Evolutionary conservation across 2,329 filamentous ascomycete genomes (phyloP), one percentile per base, ranked within the genome.

Genomic region (Thielaviopsis populi): DNA sequence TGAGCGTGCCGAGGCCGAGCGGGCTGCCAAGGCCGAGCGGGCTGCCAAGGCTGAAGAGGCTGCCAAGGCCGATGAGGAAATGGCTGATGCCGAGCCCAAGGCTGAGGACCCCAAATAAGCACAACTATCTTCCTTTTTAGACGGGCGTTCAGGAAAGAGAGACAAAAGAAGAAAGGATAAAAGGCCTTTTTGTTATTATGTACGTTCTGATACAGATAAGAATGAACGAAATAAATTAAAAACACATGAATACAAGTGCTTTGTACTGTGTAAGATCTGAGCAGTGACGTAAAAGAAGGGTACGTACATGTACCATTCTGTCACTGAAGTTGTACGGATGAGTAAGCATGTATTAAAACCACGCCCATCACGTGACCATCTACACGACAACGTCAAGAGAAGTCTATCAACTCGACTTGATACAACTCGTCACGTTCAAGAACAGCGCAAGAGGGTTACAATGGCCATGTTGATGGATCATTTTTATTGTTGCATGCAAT

Each of bases 1-100:
- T 72, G 89, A 92, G 65, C 86, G 83, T 76, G 76, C 85, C 62
- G 90, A 94, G 66, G 88, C 88, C 67, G 86, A 89, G 75, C 84
- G 84, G 73, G 86, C 87, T 69, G 86, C 87, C 64, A 89, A 88
- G 76, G 78, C 77, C 59, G 76, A 81, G 72, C n/a, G n/a, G n/a
- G 79, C 81, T 37, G 27, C 53, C 72, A 80, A 82, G 73, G 77
- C 78, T 68, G 75, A 77, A 67, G 78, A 81, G 70, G 76, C 81
- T 72, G 80, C 81, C 73, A 72, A 71, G 68, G 80, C 78, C 69
- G 83, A 85, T 69, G 80, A 83, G 71, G 82, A 83, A 69, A 85
- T 85, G 83, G 78, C 81, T 68, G 83, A 86, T 69, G 82, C 80
- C 19, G 82, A 84, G 64, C 74, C 76, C 40, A 79, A 80, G 73